Evolutionary conservation across 805 yeast species (phyloP).

Genomic region (Priceomyces haplophilus): DNA sequence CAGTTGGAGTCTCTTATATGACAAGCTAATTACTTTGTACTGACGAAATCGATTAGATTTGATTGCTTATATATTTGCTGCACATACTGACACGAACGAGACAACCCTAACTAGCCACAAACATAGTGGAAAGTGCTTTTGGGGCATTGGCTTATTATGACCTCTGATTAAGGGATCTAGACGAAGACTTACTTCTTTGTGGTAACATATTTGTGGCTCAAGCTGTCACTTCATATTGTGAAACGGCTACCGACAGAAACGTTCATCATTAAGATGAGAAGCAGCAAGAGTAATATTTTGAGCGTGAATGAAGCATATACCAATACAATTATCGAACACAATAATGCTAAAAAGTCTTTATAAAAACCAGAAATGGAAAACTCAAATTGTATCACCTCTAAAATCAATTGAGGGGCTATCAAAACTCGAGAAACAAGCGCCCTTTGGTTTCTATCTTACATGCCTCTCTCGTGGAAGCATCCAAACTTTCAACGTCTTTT

Average conservation of each 20-base stretch:
- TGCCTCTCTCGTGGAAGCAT: slow-evolving; percentile 12
- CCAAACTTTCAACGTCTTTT: slow-evolving; percentile 17
- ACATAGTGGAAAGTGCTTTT: neutral
- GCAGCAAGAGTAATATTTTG: too few relatives aligned
- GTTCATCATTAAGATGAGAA: too few relatives aligned
- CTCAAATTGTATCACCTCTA: too few relatives aligned
- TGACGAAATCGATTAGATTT: neutral
- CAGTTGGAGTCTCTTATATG: neutral
- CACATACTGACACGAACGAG: neutral
- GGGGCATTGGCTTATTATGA: neutral
- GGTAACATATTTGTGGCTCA: neutral
- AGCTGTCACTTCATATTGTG: neutral
- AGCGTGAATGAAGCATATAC: too few relatives aligned
- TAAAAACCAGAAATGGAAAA: too few relatives aligned
- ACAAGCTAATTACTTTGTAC: neutral
- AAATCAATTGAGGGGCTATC: too few relatives aligned
- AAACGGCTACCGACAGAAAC: too few relatives aligned
- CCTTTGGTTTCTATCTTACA: slow-evolving; percentile 17
- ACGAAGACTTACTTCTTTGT: neutral
- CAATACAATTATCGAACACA: too few relatives aligned
- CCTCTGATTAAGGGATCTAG: neutral
- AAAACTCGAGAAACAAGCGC: slow-evolving; percentile 25
- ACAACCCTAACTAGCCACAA: neutral
- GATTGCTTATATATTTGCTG: neutral
- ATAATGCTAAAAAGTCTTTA: too few relatives aligned